phyloP scores from a whole-genome alignment of 2,329 filamentous ascomycete species.

The Penicillium sp. region DNA sequence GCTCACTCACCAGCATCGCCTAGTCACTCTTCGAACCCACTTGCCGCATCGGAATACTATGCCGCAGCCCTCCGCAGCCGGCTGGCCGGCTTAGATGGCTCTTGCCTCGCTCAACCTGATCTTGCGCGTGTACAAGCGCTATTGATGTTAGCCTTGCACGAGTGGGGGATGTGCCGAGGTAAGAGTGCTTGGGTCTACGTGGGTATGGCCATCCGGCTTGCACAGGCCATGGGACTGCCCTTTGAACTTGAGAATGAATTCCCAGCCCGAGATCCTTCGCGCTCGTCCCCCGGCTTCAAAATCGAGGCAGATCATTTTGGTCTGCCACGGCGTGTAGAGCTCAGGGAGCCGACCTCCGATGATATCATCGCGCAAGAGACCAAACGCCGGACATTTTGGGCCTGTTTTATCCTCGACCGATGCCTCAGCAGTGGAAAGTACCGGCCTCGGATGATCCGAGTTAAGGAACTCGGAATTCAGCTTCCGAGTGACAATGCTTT shows the following conservation, averaged over 20 bases:
- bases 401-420: conserved; percentile 58
- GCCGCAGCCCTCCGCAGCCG: conserved; percentile 52
- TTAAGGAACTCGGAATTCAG: conserved; percentile 54
- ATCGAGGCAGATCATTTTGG: conserved; percentile 42
- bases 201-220: conserved; percentile 47
- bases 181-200: conserved; percentile 54
- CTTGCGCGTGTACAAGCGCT: conserved; percentile 55
- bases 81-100: conserved; percentile 47
- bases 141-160: conserved; percentile 58
- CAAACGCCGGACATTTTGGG: conserved; percentile 58
- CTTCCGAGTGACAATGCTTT: conserved; percentile 59
- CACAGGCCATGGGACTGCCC: conserved; percentile 48
- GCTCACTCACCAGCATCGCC: conserved; percentile 50
- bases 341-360: conserved; percentile 44
- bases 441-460: conserved; percentile 54
- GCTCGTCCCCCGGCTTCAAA: conserved; percentile 37
- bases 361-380: conserved; percentile 56
- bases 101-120: conserved; percentile 44
- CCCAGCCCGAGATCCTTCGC: conserved; percentile 46
- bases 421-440: conserved; percentile 57
- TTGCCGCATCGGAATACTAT: conserved; percentile 56
- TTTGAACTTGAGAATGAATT: conserved; percentile 50
- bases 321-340: conserved; percentile 33
- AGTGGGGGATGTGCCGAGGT: conserved; percentile 58
- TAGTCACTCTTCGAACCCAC: conserved; percentile 47